Evolutionary conservation across 768 basidiomycete genomes (phyloP).

Genomic region (Auricularia sp.): DNA sequence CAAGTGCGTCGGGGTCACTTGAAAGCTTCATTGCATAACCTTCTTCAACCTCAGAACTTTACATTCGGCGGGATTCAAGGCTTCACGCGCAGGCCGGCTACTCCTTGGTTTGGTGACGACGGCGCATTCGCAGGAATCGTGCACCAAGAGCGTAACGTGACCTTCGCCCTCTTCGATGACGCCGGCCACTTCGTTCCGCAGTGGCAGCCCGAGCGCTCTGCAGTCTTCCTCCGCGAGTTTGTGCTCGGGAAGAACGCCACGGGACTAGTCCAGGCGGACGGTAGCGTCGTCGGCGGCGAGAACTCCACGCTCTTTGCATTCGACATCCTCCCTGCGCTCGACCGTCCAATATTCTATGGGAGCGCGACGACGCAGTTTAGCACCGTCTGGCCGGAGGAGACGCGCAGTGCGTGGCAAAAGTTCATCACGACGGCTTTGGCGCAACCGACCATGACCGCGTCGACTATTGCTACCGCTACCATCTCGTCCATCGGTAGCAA

Average conservation of each 20-base stretch:
- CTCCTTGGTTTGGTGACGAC: slow-evolving; percentile 4
- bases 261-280: slow-evolving; percentile 1
- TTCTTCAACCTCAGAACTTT: slow-evolving; percentile 8
- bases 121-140: slow-evolving; percentile 7
- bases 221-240: slow-evolving; percentile 7
- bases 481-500: too few species aligned
- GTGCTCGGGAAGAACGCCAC: slow-evolving; percentile 6
- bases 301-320: slow-evolving; percentile 29
- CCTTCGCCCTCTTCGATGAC: slow-evolving; percentile 7
- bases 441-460: too few species aligned
- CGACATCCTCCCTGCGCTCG: slow-evolving; percentile 37
- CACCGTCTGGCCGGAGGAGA: slow-evolving; percentile 44
- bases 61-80: slow-evolving; percentile 10
- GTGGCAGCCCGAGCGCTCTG: slow-evolving; percentile 4
- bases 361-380: slow-evolving; percentile 38
- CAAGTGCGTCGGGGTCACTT: neutral
- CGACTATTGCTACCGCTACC: too few species aligned
- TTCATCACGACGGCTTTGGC: slow-evolving; percentile 32
- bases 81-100: slow-evolving; percentile 5
- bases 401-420: slow-evolving; percentile 44
- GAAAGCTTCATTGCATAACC: neutral
- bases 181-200: slow-evolving; percentile 12
- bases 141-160: slow-evolving; percentile 9
- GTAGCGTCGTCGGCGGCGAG: slow-evolving; percentile 40
- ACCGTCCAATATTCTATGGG: slow-evolving; percentile 47